Percentiles rank a stretch among this genome's conserved stretches.
phyloP scores from a whole-genome alignment of 164 flowering plant species.

The Liriodendron chinense region DNA sequence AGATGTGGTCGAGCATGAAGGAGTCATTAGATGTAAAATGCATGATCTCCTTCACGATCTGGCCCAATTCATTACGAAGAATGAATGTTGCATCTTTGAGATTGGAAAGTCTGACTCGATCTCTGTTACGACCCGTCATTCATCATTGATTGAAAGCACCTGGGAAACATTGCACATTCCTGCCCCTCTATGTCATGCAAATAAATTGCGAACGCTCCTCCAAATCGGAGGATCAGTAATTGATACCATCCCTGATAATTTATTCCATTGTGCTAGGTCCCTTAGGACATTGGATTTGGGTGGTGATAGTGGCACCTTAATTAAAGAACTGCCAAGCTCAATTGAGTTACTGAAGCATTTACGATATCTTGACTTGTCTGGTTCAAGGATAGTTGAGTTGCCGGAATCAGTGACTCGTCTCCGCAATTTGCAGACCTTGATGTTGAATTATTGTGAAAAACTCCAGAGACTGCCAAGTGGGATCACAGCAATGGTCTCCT shows the following conservation, averaged over 20 bases:
- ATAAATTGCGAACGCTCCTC: constrained; percentile 2
- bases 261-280: neutral
- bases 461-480: neutral
- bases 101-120: neutral
- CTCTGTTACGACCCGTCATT: neutral
- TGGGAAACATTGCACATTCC: neutral
- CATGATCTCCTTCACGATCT: constrained; percentile 12
- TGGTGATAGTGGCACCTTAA: too few relatives aligned
- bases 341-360: constrained; percentile 6
- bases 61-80: neutral
- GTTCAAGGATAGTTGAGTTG: neutral
- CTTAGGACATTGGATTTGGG: constrained; percentile 8
- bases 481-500: neutral
- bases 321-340: neutral
- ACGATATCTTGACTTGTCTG: constrained; percentile 5
- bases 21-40: neutral
- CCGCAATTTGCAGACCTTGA: neutral
- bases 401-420: constrained; percentile 19
- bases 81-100: neutral
- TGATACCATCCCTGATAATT: neutral
- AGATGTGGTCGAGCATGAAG: too few relatives aligned
- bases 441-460: constrained; percentile 7
- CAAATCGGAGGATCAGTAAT: neutral
- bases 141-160: neutral
- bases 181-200: neutral